Evolutionary conservation across 106 monocot species (phyloP), one percentile per base, ranked within the genome.

Genomic region (Acorus calamus): DNA sequence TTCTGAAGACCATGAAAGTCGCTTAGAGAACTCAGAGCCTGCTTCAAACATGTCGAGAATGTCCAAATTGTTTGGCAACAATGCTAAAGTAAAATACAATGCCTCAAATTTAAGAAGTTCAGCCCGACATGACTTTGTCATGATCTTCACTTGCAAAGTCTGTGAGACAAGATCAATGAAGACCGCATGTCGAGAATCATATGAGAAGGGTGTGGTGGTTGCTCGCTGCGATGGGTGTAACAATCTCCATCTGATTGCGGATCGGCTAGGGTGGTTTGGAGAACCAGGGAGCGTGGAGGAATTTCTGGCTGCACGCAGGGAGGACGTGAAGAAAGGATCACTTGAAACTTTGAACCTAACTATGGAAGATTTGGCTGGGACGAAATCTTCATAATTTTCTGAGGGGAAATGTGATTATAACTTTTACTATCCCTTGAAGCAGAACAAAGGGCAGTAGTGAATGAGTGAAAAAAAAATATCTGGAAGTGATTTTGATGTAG

Each of bases 91-190:
- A 55, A 75, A 50, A 2, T 74, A 78, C 69, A 62, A 44, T 8
- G 84, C 77, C 42, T 94, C 94, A 12, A 82, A 68, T 53, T 53
- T 94, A 56, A 89, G 89, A 69, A 14, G 75, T 7, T 88, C 92
- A 2, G 42, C 69, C 4, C 78, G 88, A 4, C 92, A 93, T 65
- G 82, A 93, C 60, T 70, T 88, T 14, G 89, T 84, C 4, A 84
- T 94, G 86, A 59, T 94, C 8, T 94, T 94, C 62, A 94, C 94
- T 6, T 88, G 92, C 82, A 93, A 77, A 67, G 88, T 88, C 28
- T 92, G 92, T 12, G 94, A 94, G 66, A 94, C 94, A 14, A 76
- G 94, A 55, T 94, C 89, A 0, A 77, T 89, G 57, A 94, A 86
- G 76, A 94, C 86, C 4, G 55, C 74, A 2, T 83, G 83, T 69